These are phyloP conservation scores for Lippia alba DNA, from an alignment of 305 asterid genomes.

Conservation along the genomic window DNA sequence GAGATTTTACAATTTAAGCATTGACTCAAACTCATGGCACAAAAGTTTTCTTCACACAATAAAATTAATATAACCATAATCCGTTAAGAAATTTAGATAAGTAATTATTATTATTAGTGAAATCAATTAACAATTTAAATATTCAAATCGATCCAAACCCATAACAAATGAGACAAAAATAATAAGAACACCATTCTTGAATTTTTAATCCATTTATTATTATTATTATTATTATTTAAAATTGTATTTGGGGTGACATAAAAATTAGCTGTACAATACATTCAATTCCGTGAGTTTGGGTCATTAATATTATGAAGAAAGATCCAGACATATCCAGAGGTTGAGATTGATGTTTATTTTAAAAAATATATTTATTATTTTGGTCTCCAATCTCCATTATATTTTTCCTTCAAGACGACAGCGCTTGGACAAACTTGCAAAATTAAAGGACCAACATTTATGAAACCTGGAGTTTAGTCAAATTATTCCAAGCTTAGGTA, in stretches of 20 bases:
- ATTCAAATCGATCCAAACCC: too few species aligned
- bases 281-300: neutral
- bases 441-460: slow-evolving; percentile 17
- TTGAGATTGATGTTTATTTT: neutral
- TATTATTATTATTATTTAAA: neutral
- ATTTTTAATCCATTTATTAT: too few species aligned
- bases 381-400: neutral
- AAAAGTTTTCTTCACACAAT: too few species aligned
- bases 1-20: too few species aligned
- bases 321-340: neutral
- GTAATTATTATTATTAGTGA: too few species aligned
- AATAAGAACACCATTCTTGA: neutral
- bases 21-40: too few species aligned
- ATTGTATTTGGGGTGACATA: neutral
- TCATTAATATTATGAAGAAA: neutral
- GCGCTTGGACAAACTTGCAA: slow-evolving; percentile 20
- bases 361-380: neutral
- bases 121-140: too few species aligned
- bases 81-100: too few species aligned
- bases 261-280: neutral
- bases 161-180: too few species aligned
- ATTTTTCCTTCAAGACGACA: neutral
- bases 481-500: slow-evolving; percentile 20
- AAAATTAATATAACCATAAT: too few species aligned
- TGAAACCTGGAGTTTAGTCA: slow-evolving; percentile 12